phyloP scores from a whole-genome alignment of 2,329 filamentous ascomycete genomes.

The Xylariaceae sp. region DNA sequence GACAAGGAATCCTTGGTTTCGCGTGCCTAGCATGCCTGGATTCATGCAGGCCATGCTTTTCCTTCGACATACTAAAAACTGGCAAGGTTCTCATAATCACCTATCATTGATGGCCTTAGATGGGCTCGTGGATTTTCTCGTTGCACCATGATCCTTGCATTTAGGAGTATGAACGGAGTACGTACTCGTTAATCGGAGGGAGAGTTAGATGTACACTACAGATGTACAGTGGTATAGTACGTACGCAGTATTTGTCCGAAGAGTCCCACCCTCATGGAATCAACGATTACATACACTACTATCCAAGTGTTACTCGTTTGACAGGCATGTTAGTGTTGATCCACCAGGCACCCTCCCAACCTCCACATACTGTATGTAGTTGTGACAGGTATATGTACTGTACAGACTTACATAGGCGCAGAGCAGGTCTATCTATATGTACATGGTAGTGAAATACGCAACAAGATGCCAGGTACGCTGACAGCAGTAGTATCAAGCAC shows the following conservation, averaged over 20 bases:
- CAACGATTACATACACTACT: too few species aligned
- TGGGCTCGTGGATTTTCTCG: constrained; percentile 25
- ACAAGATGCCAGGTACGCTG: neutral
- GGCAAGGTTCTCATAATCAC: constrained; percentile 21
- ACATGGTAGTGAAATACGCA: neutral
- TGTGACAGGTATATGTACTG: constrained; percentile 8
- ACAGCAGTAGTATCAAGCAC: neutral
- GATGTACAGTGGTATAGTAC: neutral
- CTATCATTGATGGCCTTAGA: constrained; percentile 23
- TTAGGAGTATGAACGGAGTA: constrained; percentile 8
- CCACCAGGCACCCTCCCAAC: constrained; percentile 8
- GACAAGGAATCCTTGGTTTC: constrained; percentile 26
- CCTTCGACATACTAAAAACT: constrained; percentile 15
- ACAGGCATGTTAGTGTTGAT: constrained; percentile 20
- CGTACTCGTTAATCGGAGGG: neutral
- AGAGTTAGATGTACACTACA: neutral
- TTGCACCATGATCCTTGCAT: constrained; percentile 30
- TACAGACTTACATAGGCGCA: neutral
- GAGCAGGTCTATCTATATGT: neutral
- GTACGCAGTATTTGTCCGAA: constrained; percentile 11
- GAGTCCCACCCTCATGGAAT: constrained; percentile 18
- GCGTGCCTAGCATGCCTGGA: constrained; percentile 28
- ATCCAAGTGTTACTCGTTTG: constrained; percentile 17
- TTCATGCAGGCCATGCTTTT: constrained; percentile 26
- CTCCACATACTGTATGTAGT: constrained; percentile 4